phyloP scores from a whole-genome alignment of 345 rosid species.

The Eucalyptus leucophloia region DNA sequence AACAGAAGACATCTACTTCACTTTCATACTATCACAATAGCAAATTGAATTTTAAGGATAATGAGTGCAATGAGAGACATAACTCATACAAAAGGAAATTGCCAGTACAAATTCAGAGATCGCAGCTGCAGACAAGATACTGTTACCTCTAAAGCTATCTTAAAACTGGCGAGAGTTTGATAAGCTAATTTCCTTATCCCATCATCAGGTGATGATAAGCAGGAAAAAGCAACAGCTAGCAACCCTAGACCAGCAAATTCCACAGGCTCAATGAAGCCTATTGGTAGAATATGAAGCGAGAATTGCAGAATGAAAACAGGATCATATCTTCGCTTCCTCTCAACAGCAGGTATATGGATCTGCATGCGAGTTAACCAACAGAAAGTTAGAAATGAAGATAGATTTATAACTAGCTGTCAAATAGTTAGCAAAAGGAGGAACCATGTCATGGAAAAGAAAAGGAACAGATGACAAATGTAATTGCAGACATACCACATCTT shows the following conservation, averaged over 20 bases:
- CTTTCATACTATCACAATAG: background rate
- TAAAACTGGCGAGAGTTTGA: constrained; percentile 53
- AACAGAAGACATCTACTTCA: background rate
- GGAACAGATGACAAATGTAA: background rate
- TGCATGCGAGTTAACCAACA: constrained; percentile 2
- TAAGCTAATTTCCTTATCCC: constrained; percentile 78
- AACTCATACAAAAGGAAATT: background rate
- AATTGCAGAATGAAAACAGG: constrained; percentile 73
- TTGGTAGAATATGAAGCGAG: constrained; percentile 46
- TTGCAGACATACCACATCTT: background rate
- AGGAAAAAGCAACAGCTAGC: constrained; percentile 76
- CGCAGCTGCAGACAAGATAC: background rate
- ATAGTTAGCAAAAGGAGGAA: constrained; percentile 15
- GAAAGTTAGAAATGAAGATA: background rate
- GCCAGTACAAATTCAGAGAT: background rate
- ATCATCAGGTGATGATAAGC: constrained; percentile 77
- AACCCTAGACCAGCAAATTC: constrained; percentile 83
- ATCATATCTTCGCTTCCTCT: constrained; percentile 42
- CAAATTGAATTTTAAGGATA: background rate
- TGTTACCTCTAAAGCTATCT: constrained; percentile 66
- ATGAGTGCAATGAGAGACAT: background rate
- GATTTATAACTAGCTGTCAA: constrained; percentile 22
- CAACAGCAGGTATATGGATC: constrained; percentile 15
- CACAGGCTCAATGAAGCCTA: constrained; percentile 59
- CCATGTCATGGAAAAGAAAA: background rate